Evolutionary conservation across 139 green algal genomes (phyloP).

Genomic region (Chlorella sp.): DNA sequence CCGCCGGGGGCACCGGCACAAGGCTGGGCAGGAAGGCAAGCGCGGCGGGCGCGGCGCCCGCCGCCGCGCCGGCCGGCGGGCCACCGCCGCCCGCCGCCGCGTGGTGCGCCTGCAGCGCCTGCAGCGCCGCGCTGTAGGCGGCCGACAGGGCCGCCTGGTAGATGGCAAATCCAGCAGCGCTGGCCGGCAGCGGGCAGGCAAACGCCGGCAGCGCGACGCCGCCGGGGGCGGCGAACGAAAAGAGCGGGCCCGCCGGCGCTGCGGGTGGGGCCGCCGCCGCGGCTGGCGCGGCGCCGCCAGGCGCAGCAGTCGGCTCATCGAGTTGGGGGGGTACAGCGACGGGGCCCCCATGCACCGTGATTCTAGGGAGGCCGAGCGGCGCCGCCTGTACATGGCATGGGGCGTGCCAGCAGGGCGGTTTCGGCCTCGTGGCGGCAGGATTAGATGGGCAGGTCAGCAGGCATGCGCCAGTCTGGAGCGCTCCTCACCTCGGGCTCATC

Average conservation of each 20-base stretch:
- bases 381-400: too few relatives aligned
- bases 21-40: conserved; percentile 32
- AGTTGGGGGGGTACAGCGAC: too few relatives aligned
- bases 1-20: conserved; percentile 32
- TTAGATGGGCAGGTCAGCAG: too few relatives aligned
- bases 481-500: background rate
- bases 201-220: background rate
- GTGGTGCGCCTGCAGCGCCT: conserved; percentile 35
- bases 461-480: too few relatives aligned
- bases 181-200: conserved; percentile 1
- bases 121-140: conserved; percentile 39
- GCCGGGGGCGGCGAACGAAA: background rate
- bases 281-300: too few relatives aligned
- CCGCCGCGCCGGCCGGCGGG: background rate
- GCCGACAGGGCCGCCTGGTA: conserved; percentile 28
- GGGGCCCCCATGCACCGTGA: too few relatives aligned
- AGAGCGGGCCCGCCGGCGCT: background rate
- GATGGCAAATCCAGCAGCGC: conserved; percentile 10
- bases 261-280: background rate
- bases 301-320: too few relatives aligned
- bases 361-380: too few relatives aligned
- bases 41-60: background rate
- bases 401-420: too few relatives aligned
- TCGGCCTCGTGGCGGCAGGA: too few relatives aligned
- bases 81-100: background rate